Evolutionary conservation across 345 rosid genomes (phyloP).

Genomic region (Lumnitzera racemosa): DNA sequence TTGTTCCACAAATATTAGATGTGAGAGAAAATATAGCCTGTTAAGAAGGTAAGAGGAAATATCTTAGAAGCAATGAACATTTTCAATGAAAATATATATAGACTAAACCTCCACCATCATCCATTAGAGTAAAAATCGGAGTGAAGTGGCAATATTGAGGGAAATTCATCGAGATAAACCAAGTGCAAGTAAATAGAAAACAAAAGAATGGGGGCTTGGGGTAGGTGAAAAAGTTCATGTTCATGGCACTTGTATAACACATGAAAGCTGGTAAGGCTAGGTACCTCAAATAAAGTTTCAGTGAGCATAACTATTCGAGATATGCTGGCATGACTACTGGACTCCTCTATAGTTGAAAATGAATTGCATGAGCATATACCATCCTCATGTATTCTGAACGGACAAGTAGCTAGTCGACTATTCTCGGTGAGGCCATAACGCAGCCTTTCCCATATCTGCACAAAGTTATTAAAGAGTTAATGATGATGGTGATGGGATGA

Average conservation of each 20-base stretch:
- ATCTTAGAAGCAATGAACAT: too few relatives aligned
- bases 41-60: too few relatives aligned
- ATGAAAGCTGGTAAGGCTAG: slow-evolving; percentile 3
- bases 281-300: slow-evolving; percentile 78
- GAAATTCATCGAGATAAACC: too few relatives aligned
- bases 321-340: slow-evolving; percentile 50
- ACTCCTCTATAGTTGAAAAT: slow-evolving; percentile 30
- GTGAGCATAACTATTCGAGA: slow-evolving; percentile 76
- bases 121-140: too few relatives aligned
- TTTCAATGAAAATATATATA: too few relatives aligned
- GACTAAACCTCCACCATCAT: too few relatives aligned
- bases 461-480: slow-evolving; percentile 6
- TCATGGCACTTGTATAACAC: not conserved
- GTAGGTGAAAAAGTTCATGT: not conserved
- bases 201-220: not conserved
- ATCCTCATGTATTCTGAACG: slow-evolving; percentile 56
- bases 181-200: not conserved
- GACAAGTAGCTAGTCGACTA: slow-evolving; percentile 35
- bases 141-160: too few relatives aligned
- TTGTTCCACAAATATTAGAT: too few relatives aligned
- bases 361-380: slow-evolving; percentile 64
- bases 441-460: slow-evolving; percentile 61
- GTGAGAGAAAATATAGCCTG: too few relatives aligned
- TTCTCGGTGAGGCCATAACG: slow-evolving; percentile 38
- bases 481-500: not conserved